Base-by-base conservation (phyloP, 2,329 filamentous ascomycete genomes). In the Knufia petricola region DNA sequence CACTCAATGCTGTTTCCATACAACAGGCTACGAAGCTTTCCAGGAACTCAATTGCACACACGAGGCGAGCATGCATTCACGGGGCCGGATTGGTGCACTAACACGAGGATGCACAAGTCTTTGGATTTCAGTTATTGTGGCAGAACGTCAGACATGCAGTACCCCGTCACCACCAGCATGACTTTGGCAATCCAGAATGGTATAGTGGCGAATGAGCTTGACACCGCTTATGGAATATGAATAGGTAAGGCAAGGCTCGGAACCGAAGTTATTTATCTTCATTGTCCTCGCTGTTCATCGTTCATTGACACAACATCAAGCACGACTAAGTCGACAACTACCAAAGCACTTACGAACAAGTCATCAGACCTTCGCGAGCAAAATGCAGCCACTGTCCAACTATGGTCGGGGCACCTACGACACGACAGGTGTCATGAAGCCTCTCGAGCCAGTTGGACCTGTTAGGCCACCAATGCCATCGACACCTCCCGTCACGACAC, bases 371-470 rank as follows among this genome's bases (percentile, higher is more conserved):
- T 19, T 15, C 8, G 20, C 3, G 13, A 31, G 12, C n/a, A 39
- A 9, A 28, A 53, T 58, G 50, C 38, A 54, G 30, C 30, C 50
- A 43, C 53, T 50, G 38, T 30, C 53, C 38, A 55, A 57, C 54
- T 50, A 49, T 47, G 56, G 56, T 24, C 55, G 56, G 31, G 56
- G 56, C 7, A 56, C 54, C 31, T 59, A 59, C 45, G 56, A 59
- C 15, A 55, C 55, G 44, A 51, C 56, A 32, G 56, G 56, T 4
- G 53, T 59, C 26, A 46, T 53, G 45, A 56, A 57, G 19, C 56
- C 56, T 26, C 54, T 56, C 34, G 23, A 17, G 23, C 26, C 44
- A 9, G 36, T 41, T 4, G 56, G 56, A 12, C 56, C 56, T 21
- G 50, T 50, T 30, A 50, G 42, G 43, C 56, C 56, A 38, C 49